phyloP scores from a whole-genome alignment of 2,329 filamentous ascomycete genomes.

The Thelonectria olida region DNA sequence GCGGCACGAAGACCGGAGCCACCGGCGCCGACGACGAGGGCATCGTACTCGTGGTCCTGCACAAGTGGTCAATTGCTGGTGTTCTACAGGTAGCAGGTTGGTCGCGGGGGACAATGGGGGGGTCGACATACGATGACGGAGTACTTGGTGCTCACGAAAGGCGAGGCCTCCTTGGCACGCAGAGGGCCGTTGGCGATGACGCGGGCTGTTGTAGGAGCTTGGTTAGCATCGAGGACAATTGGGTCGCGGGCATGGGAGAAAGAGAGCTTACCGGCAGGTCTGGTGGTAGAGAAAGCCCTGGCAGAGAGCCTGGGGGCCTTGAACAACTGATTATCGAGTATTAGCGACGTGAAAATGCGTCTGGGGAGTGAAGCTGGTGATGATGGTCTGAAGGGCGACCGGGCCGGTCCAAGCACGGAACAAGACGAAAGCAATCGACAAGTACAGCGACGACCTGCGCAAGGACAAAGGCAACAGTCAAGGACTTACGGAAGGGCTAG shows the following conservation, averaged over 20 bases:
- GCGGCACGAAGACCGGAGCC: conserved; percentile 84
- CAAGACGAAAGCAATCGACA: too few relatives aligned
- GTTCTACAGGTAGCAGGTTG: conserved; percentile 1
- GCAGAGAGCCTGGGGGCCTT: conserved; percentile 70
- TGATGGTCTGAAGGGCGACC: conserved; percentile 14
- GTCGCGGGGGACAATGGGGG: conserved; percentile 4
- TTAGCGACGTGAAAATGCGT: conserved; percentile 32
- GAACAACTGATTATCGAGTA: conserved; percentile 62
- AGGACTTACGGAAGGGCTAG: conserved; percentile 64
- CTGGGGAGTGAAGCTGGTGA: conserved; percentile 26
- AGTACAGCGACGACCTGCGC: background rate
- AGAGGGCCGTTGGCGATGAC: conserved; percentile 88
- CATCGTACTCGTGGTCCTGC: conserved; percentile 98
- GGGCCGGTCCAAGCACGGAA: conserved; percentile 13
- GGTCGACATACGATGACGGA: conserved; percentile 81
- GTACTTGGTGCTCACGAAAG: conserved; percentile 89
- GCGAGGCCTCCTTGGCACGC: conserved; percentile 91
- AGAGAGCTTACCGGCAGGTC: conserved; percentile 72
- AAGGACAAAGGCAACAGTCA: conserved; percentile 34
- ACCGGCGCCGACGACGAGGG: conserved; percentile 88
- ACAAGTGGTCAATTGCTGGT: conserved; percentile 37
- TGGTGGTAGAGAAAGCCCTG: conserved; percentile 88
- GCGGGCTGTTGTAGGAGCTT: conserved; percentile 64
- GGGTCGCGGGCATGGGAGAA: background rate
- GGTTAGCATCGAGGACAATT: conserved; percentile 29